phyloP scores from a whole-genome alignment of 345 rosid species.

The Capsella bursapastoris region DNA sequence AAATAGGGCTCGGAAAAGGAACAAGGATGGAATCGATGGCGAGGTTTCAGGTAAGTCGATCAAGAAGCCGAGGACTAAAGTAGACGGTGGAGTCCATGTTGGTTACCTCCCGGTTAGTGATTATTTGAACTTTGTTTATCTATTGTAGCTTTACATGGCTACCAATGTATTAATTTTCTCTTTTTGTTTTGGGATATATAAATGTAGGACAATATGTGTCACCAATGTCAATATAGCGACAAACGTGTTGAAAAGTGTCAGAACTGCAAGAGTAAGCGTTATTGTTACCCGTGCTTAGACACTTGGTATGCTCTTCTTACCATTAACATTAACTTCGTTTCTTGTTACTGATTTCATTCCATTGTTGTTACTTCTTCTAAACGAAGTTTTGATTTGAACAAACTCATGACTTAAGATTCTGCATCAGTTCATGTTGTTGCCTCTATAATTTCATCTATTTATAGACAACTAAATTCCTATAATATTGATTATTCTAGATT shows the following conservation, averaged over 20 bases:
- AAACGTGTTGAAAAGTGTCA: constrained; percentile 55
- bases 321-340: not conserved
- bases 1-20: not conserved
- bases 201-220: too few relatives aligned
- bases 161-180: too few relatives aligned
- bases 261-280: constrained; percentile 56
- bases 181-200: too few relatives aligned
- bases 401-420: not conserved
- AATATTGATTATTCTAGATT: not conserved
- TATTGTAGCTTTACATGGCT: too few relatives aligned
- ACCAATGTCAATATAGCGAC: constrained; percentile 64
- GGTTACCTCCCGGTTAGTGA: too few relatives aligned
- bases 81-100: too few relatives aligned
- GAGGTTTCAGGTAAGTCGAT: not conserved
- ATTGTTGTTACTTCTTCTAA: not conserved
- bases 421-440: not conserved
- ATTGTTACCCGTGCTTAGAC: constrained; percentile 50
- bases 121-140: too few relatives aligned
- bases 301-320: constrained; percentile 50
- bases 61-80: too few relatives aligned
- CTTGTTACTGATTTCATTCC: not conserved
- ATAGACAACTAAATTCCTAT: too few relatives aligned
- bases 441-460: not conserved
- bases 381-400: too few relatives aligned
- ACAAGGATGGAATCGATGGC: not conserved